Evolutionary conservation across 768 basidiomycete species (phyloP).

Genomic region (Inosperma sp.): DNA sequence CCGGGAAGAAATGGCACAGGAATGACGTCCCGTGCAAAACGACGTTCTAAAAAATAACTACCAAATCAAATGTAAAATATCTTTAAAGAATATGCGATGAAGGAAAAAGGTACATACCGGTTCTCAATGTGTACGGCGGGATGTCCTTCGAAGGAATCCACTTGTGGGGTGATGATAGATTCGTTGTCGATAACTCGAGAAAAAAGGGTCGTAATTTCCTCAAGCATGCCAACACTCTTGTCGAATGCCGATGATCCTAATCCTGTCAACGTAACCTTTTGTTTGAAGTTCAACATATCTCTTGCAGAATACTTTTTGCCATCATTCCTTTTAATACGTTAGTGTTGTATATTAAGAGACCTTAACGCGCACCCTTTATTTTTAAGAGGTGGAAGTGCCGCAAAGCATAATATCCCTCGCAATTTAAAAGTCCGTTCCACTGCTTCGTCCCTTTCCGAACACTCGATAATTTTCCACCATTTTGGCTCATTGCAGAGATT

Average conservation of each 20-base stretch:
- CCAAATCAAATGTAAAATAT: too few species aligned
- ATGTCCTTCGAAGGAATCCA: not conserved
- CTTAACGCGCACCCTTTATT: not conserved
- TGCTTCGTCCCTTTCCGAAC: too few species aligned
- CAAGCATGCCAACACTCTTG: not conserved
- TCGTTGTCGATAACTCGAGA: not conserved
- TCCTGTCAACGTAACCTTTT: not conserved
- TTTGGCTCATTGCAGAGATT: too few species aligned
- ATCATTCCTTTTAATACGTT: too few species aligned
- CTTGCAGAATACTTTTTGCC: too few species aligned
- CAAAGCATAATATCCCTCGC: not conserved
- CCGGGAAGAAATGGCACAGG: not conserved
- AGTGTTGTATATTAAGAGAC: too few species aligned
- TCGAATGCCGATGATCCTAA: not conserved
- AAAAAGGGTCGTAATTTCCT: not conserved
- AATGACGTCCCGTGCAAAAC: not conserved
- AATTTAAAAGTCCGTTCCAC: not conserved
- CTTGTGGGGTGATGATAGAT: not conserved
- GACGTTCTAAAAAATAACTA: not conserved
- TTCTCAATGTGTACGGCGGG: not conserved
- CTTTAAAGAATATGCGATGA: too few species aligned
- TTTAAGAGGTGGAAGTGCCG: not conserved
- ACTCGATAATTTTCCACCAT: too few species aligned
- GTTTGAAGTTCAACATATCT: too few species aligned
- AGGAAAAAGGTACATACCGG: too few species aligned